Evolutionary conservation across 2,329 filamentous ascomycete species (phyloP), one percentile per base, ranked within the genome.

Genomic region (Botrytis porri): DNA sequence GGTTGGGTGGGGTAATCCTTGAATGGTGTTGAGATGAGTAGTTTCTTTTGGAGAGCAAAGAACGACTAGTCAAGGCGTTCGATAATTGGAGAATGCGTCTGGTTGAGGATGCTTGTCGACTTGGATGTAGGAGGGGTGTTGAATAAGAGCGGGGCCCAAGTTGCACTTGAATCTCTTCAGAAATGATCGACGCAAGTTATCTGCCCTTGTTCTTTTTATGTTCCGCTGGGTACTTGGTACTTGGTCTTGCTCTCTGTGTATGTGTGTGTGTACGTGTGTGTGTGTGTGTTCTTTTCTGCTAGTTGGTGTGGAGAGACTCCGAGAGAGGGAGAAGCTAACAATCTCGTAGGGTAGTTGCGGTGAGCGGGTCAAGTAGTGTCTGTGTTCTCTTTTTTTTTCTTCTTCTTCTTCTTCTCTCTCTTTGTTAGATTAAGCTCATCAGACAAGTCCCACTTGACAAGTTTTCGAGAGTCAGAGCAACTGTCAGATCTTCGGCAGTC

Each of bases 361-460:
- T 70, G 69, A 69, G 63, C 51, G 61, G 64, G 64, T 72, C 64
- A 37, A 54, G 29, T 25, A 62, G 32, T 54, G 54, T 66, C 51
- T 70, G 51, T 61, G 48, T 59, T 37, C 39, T n/a, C 35, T 45
- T 51, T 59, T 74, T n/a, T 20, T 32, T 64, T 41, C 8, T 25
- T 54, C 51, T 64, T 41, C 8, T 25, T 54, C 51, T 54, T 54
- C 51, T 54, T 54, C n/a, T 18, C 14, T 29, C 51, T 54, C 51
- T 54, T 54, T 54, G 51, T 54, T 76, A 77, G 75, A 76, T 76
- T 77, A 77, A 78, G 76, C 75, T 77, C 77, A 77, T 75, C 69
- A 76, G 74, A 73, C 65, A 61, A 60, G 67, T 76, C 73, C 77
- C 75, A 73, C 74, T 77, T 32, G 75, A 67, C 35, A 37, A 67